Percentiles rank a stretch among this genome's conserved stretches.
Conservation (phyloP, 2,329 filamentous ascomycete genomes). For the Trichoderma sp. region DNA sequence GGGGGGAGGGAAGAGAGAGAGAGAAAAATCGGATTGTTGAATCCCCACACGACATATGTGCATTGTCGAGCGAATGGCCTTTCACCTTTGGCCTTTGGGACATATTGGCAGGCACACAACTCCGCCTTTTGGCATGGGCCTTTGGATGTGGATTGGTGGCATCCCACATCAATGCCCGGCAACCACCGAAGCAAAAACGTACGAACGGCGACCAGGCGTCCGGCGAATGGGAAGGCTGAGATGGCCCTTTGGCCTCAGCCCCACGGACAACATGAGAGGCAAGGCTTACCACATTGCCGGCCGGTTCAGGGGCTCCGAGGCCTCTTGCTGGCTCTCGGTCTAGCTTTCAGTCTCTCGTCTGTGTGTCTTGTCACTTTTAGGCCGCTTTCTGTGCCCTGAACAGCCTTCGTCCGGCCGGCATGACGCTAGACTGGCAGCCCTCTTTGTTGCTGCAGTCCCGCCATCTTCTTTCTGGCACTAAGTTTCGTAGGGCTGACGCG, state of each 20-base stretch:
- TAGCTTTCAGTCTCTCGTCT: neutral
- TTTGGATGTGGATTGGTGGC: conserved; percentile 12
- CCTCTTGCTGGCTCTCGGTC: conserved; percentile 4
- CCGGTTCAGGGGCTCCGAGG: conserved; percentile 20
- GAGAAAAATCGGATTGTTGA: neutral
- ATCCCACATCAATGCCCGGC: conserved; percentile 2
- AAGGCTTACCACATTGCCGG: conserved; percentile 17
- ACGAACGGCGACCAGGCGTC: conserved; percentile 8
- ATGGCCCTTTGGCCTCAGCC: conserved; percentile 17
- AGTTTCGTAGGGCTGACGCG: conserved; percentile 27
- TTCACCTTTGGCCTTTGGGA: neutral
- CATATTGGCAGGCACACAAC: conserved; percentile 10
- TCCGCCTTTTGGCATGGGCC: conserved; percentile 14
- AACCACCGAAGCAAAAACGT: conserved; percentile 16
- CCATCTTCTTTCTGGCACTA: conserved; percentile 20
- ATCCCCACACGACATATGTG: conserved; percentile 16
- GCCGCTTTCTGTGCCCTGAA: neutral
- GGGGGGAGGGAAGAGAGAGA: neutral
- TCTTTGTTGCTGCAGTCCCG: conserved; percentile 10
- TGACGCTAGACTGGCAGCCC: conserved; percentile 11
- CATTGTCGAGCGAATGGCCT: conserved; percentile 13
- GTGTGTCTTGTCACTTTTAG: neutral
- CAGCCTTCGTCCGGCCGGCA: conserved; percentile 8
- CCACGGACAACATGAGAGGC: conserved; percentile 17
- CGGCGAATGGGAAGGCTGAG: conserved; percentile 19